Evolutionary conservation across 2,329 filamentous ascomycete genomes (phyloP), one percentile per base, ranked within the genome.

Genomic region (Venturia oleaginea): DNA sequence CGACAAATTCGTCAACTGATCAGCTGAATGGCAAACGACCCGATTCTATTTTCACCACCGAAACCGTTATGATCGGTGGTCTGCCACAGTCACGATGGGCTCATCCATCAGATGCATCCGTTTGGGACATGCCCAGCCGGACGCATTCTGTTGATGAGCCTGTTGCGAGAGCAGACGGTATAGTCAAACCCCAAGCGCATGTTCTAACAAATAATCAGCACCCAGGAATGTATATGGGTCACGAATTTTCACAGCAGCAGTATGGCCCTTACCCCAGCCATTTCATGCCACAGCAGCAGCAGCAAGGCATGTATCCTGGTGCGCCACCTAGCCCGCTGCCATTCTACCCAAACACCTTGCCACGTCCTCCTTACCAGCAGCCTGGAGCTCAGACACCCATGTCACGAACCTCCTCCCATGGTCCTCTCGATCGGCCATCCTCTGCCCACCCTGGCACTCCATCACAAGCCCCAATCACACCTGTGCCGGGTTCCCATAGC

Each of bases 361-460:
- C 15, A 42, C 34, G 13, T 40, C 80, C 82, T 46, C 86, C 83
- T 71, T 79, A 75, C 37, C 76, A 77, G 67, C 80, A 79, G 70
- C 84, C 80, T 67, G 84, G 88, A 74, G 82, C 87, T 2, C 62
- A 63, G 67, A 78, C 84, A 65, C 78, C 79, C 48, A 92, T 96
- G 88, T 94, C 92, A 2, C 88, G 92, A 70, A 92, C 83, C 43
- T 82, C 87, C 32, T 77, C 76, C 4, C 30, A 42, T 51, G 46
- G 76, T 67, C 73, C 74, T 65, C 75, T 74, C 27, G 89, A 90
- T 76, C 80, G 84, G 67, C 84, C 85, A 22, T 85, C 83, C 69
- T 75, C 86, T 38, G 82, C 83, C 57, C 83, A 90, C 80, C 75
- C 86, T 73, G 78, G 77, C 24, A 81, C 89, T 48, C 79, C 82